phyloP scores from a whole-genome alignment of 1,284 basidiomycete genomes.

The Xerocomus cyaneibrunnescens region DNA sequence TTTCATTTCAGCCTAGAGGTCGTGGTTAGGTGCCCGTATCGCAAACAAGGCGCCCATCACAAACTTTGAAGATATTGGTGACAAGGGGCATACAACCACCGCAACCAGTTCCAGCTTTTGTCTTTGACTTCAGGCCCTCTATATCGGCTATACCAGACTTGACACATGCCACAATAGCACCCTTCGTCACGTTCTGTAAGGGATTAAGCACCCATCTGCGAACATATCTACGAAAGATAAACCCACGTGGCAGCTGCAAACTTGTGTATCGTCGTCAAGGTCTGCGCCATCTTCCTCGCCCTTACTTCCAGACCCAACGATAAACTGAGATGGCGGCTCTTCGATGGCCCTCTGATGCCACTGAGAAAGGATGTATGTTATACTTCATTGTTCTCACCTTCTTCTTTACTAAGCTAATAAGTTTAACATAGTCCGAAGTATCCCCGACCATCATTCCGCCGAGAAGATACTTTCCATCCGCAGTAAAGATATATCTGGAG shows the following conservation, averaged over 20 bases:
- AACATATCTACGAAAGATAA: neutral
- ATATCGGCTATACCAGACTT: conserved; percentile 53
- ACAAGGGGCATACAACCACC: conserved; percentile 69
- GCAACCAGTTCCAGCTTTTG: conserved; percentile 74
- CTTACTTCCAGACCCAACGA: conserved; percentile 54
- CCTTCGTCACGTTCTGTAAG: conserved; percentile 63
- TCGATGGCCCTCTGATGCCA: conserved; percentile 57
- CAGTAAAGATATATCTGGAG: conserved; percentile 64
- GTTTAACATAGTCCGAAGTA: conserved; percentile 67
- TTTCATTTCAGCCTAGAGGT: conserved; percentile 61
- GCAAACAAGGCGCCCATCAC: neutral
- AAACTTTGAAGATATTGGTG: conserved; percentile 50
- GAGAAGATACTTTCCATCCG: conserved; percentile 70
- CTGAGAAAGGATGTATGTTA: neutral
- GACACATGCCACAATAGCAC: conserved; percentile 54
- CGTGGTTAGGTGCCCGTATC: neutral
- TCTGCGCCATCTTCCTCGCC: conserved; percentile 63
- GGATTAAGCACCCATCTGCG: neutral
- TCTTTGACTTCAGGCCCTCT: conserved; percentile 61
- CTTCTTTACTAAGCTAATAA: conserved; percentile 72
- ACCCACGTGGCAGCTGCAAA: conserved; percentile 64
- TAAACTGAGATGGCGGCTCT: conserved; percentile 64
- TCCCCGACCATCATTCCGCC: conserved; percentile 86
- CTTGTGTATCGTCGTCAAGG: conserved; percentile 69
- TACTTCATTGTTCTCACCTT: conserved; percentile 38